Conservation (phyloP, 176 grass and related monocot species). For the Rhynchospora tenuis region DNA sequence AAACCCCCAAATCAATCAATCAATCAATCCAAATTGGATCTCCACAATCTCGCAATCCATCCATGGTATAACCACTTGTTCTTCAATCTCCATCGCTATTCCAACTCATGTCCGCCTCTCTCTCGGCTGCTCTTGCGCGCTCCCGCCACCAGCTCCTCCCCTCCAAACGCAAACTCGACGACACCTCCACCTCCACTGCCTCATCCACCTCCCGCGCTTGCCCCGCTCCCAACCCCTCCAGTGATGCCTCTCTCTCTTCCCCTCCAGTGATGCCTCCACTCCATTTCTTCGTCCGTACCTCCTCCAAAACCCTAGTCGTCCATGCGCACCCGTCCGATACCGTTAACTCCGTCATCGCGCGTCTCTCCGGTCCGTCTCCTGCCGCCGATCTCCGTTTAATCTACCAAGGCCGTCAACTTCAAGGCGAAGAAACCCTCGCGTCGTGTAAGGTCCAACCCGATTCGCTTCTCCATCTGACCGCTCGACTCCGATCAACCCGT, state of each 20-base stretch:
- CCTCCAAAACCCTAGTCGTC: conserved; percentile 65
- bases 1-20: conserved; percentile 1
- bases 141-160: conserved; percentile 47
- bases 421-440: conserved; percentile 47
- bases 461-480: conserved; percentile 52
- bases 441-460: conserved; percentile 39
- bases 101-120: conserved; percentile 27
- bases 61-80: background rate
- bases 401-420: conserved; percentile 67
- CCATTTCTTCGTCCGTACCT: conserved; percentile 86
- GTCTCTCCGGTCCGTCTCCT: conserved; percentile 34
- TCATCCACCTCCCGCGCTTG: conserved; percentile 24
- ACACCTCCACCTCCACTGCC: conserved; percentile 30
- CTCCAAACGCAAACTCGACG: conserved; percentile 33
- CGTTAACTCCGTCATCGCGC: conserved; percentile 36
- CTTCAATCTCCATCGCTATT: background rate
- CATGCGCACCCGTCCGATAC: conserved; percentile 51
- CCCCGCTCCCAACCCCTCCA: background rate
- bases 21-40: background rate
- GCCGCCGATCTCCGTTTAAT: conserved; percentile 55
- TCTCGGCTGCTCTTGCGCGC: conserved; percentile 13
- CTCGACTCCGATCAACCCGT: conserved; percentile 70
- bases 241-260: background rate
- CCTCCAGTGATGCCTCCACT: conserved; percentile 16
- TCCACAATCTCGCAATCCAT: background rate